Percentiles rank a stretch among this genome's conserved stretches.
Conservation (phyloP, 306 rosid species). For the Glycine latifolia region DNA sequence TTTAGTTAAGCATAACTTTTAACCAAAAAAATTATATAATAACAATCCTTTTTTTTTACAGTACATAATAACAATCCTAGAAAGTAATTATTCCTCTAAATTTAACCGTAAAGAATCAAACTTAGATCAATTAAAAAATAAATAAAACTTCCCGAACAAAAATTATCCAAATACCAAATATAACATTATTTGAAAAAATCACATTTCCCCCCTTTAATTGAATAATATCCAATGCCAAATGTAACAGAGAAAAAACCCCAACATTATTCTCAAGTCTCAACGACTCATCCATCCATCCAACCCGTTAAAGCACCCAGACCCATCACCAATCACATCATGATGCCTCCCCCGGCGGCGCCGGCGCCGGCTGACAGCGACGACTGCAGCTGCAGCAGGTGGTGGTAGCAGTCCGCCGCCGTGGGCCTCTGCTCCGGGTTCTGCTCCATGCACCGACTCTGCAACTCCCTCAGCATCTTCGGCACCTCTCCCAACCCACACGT, state of each 20-base stretch:
- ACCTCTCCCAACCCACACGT: conserved; percentile 65
- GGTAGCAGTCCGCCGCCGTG: conserved; percentile 97
- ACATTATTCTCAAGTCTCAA: background rate
- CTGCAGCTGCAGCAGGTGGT: conserved; percentile 94
- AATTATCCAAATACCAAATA: too few species aligned
- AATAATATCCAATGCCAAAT: background rate
- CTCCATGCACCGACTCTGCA: conserved; percentile 83
- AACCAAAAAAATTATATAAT: too few species aligned
- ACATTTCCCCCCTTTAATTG: too few species aligned
- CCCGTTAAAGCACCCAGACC: background rate
- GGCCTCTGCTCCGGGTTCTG: conserved; percentile 90
- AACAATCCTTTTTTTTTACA: too few species aligned
- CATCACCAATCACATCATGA: conserved; percentile 19
- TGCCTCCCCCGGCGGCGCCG: background rate
- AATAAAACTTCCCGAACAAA: too few species aligned
- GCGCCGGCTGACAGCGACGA: conserved; percentile 64
- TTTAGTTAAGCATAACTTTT: too few species aligned
- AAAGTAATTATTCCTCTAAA: too few species aligned
- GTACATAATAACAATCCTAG: too few species aligned
- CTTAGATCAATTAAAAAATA: too few species aligned
- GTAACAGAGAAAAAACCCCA: background rate
- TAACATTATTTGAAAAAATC: background rate
- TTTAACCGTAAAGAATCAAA: too few species aligned
- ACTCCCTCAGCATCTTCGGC: conserved; percentile 89
- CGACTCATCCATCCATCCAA: background rate